Evolutionary conservation across 106 monocot genomes (phyloP), one percentile per base, ranked within the genome.

Genomic region (Dioscorea alata): DNA sequence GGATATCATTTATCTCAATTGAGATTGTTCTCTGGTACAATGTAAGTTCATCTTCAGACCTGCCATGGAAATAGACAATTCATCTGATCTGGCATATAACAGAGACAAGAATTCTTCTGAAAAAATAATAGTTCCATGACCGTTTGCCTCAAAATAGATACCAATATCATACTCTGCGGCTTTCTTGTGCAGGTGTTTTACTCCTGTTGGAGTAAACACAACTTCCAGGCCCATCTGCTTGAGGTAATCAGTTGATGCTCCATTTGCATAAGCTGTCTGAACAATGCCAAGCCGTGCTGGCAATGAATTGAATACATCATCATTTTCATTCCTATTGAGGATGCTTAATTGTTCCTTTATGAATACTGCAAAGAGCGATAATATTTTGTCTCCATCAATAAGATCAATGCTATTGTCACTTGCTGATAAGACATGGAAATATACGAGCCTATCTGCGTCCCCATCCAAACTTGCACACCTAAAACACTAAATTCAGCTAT

Each of bases 251-350:
- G 91, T 96, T 23, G 96, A 88, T 69, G 92, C 96, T 34, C 96
- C 91, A 84, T 96, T 96, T 16, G 96, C 96, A 84, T 96, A 96
- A 21, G 96, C 96, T 59, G 96, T 96, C 73, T 96, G 96, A 49
- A 96, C 80, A 18, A 86, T 72, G 10, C 96, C 96, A 67, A 96
- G 74, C 59, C 60, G 81, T 74, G 74, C 61, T 56, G 74, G 59
- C 16, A 87, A 74, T 63, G 67, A 68, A 66, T 71, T 53, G 12
- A 12, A 60, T 32, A 19, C 17, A 16, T 57, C 57, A 4, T 53
- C 31, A 53, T 33, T 65, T 52, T 69, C 78, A 10, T 68, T 62
- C 22, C 63, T 74, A 67, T 78, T 71, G 33, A 94, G 75, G 68
- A 73, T 74, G 19, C 66, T 69, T 49, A 95, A 60, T 49, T 95